Percentiles rank a stretch among this genome's conserved stretches.
Evolutionary conservation across 2,329 filamentous ascomycete genomes (phyloP).

Genomic region (Xylariales sp.): DNA sequence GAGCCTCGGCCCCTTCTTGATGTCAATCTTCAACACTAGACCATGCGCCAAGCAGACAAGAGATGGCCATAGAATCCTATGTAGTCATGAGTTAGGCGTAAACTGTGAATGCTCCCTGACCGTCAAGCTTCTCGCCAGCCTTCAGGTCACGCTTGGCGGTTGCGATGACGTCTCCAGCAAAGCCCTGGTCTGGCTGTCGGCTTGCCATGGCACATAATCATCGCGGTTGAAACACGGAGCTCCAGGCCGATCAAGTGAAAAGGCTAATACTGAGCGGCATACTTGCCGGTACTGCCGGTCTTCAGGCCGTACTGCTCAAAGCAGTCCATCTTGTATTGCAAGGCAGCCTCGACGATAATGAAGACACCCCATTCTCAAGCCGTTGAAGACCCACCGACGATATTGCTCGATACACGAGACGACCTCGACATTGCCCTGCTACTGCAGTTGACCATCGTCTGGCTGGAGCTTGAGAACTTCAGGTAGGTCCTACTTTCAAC

Average conservation of each 20-base stretch:
- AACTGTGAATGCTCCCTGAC: conserved; percentile 40
- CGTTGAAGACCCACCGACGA: conserved; percentile 34
- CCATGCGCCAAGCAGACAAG: conserved; percentile 37
- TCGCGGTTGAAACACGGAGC: conserved; percentile 37
- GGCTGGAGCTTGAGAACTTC: conserved; percentile 32
- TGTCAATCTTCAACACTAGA: conserved; percentile 33
- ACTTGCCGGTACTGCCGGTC: conserved; percentile 35
- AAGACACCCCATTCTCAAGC: conserved; percentile 39
- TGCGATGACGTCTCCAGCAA: conserved; percentile 40
- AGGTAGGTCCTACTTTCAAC: conserved; percentile 38
- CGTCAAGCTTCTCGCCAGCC: conserved; percentile 38
- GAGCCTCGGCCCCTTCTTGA: conserved; percentile 36
- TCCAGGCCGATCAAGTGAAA: conserved; percentile 43
- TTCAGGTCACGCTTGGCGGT: conserved; percentile 41
- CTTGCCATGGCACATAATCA: conserved; percentile 40
- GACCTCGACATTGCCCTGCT: conserved; percentile 39
- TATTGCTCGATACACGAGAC: conserved; percentile 39
- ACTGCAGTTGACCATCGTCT: conserved; percentile 36
- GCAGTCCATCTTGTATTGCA: conserved; percentile 35
- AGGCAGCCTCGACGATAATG: conserved; percentile 37
- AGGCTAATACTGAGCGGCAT: conserved; percentile 41
- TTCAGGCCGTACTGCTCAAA: conserved; percentile 41
- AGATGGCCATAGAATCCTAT: conserved; percentile 32
- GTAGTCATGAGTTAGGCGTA: conserved; percentile 39
- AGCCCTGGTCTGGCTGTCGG: conserved; percentile 38